Evolutionary conservation across 495 filamentous ascomycete genomes (phyloP).

Genomic region (Neurospora terricola): DNA sequence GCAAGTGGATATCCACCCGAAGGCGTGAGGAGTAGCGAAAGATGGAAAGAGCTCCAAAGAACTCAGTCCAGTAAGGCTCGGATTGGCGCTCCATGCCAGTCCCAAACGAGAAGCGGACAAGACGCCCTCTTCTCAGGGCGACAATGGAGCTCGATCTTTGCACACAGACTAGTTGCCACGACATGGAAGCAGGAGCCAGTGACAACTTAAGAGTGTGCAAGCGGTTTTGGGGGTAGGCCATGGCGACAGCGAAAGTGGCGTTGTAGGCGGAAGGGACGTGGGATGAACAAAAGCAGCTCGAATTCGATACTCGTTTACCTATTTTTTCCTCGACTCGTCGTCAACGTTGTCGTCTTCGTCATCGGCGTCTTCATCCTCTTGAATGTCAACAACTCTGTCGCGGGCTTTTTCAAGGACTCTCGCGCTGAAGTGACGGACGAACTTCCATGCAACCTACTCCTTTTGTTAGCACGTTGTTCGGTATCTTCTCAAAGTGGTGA

Average conservation of each 20-base stretch:
- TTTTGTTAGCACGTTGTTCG: constrained; percentile 14
- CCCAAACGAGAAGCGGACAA: constrained; percentile 25
- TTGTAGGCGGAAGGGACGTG: neutral
- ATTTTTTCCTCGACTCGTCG: constrained; percentile 17
- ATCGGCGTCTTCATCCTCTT: constrained; percentile 55
- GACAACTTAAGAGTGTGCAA: constrained; percentile 94
- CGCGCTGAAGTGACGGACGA: constrained; percentile 59
- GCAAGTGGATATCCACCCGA: neutral
- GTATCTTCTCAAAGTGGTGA: neutral
- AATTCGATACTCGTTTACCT: constrained; percentile 1
- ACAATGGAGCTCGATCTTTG: constrained; percentile 56
- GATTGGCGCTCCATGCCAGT: constrained; percentile 13
- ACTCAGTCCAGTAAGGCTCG: constrained; percentile 1
- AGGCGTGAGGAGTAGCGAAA: neutral
- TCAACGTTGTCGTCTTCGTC: constrained; percentile 46
- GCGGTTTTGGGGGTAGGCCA: constrained; percentile 5
- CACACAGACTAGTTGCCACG: constrained; percentile 91
- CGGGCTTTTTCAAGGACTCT: constrained; percentile 62
- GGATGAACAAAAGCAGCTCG: neutral
- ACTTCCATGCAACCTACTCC: constrained; percentile 66
- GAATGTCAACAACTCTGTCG: constrained; percentile 73
- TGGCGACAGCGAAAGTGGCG: neutral
- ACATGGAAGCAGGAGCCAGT: constrained; percentile 56
- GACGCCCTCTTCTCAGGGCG: constrained; percentile 30
- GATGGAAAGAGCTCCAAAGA: constrained; percentile 8